A percentile compares a stretch with the other conserved stretches of the same genome.
Conservation (phyloP, 192 early-diverging fungal species). For the Podila verticillata region DNA sequence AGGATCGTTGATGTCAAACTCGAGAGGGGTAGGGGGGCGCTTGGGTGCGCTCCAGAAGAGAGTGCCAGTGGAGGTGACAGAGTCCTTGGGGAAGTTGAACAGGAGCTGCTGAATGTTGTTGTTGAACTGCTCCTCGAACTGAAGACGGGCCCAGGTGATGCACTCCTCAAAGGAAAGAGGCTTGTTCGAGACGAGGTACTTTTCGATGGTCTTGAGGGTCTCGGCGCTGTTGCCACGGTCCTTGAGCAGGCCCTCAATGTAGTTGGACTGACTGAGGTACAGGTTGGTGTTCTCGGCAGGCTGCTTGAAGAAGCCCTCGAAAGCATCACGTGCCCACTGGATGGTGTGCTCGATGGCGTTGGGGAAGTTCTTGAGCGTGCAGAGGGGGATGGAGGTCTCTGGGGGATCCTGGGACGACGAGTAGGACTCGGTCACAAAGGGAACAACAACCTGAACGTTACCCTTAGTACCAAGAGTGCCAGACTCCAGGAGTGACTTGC, state of each 20-base stretch:
- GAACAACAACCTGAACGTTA: slow-evolving; percentile 98
- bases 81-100: slow-evolving; percentile 97
- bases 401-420: slow-evolving; percentile 97
- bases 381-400: slow-evolving; percentile 93
- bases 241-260: slow-evolving; percentile 76
- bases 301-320: slow-evolving; percentile 92
- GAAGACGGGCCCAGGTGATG: slow-evolving; percentile 87
- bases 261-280: slow-evolving; percentile 89
- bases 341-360: slow-evolving; percentile 90
- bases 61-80: slow-evolving; percentile 88
- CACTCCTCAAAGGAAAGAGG: slow-evolving; percentile 93
- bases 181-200: slow-evolving; percentile 80
- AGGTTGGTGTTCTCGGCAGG: slow-evolving; percentile 96
- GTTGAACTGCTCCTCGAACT: slow-evolving; percentile 94
- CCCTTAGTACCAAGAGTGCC: slow-evolving; percentile 99
- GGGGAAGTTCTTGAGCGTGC: slow-evolving; percentile 92
- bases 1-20: slow-evolving; percentile 81
- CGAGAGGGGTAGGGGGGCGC: slow-evolving; percentile 85
- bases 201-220: slow-evolving; percentile 76
- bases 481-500: slow-evolving; percentile 95
- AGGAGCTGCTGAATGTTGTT: slow-evolving; percentile 95
- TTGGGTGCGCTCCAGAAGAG: slow-evolving; percentile 98
- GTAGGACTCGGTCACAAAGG: slow-evolving; percentile 97
- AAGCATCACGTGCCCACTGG: slow-evolving; percentile 97
- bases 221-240: slow-evolving; percentile 86